Evolutionary conservation across 768 basidiomycete species (phyloP).

Genomic region (Amylocystis lapponica): DNA sequence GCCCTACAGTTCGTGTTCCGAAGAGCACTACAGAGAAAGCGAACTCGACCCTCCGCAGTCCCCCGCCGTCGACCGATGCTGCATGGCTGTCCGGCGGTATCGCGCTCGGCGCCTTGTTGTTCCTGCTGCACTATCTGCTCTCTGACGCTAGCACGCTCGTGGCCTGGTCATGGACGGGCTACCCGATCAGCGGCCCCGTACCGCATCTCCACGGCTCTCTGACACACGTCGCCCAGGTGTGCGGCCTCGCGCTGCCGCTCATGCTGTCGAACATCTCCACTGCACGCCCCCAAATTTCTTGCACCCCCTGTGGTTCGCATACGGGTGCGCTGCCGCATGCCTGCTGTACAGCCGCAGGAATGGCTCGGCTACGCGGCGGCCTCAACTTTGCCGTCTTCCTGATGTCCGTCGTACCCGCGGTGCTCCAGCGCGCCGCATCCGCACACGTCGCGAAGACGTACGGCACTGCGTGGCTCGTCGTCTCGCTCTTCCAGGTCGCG

Average conservation of each 20-base stretch:
- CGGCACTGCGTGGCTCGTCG: conserved; percentile 52
- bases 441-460: conserved; percentile 39
- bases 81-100: conserved; percentile 40
- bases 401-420: conserved; percentile 54
- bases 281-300: too few species aligned
- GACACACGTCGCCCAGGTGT: conserved; percentile 56
- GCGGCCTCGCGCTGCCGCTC: conserved; percentile 47
- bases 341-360: conserved; percentile 49
- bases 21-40: neutral
- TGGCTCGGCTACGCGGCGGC: conserved; percentile 55
- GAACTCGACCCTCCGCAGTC: neutral
- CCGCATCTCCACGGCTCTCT: conserved; percentile 67
- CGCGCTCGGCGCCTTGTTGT: conserved; percentile 63
- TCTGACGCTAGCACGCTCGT: conserved; percentile 75
- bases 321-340: conserved; percentile 35
- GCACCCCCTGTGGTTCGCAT: neutral
- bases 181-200: conserved; percentile 63
- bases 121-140: conserved; percentile 66
- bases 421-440: conserved; percentile 39
- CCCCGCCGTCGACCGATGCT: neutral
- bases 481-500: conserved; percentile 57
- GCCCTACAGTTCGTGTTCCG: conserved; percentile 28
- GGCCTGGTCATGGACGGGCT: conserved; percentile 91
- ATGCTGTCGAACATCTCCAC: conserved; percentile 21
- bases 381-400: conserved; percentile 56